These are phyloP conservation scores for Pichia ethanolica DNA, from an alignment of 805 yeast genomes.

Conservation along the genomic window DNA sequence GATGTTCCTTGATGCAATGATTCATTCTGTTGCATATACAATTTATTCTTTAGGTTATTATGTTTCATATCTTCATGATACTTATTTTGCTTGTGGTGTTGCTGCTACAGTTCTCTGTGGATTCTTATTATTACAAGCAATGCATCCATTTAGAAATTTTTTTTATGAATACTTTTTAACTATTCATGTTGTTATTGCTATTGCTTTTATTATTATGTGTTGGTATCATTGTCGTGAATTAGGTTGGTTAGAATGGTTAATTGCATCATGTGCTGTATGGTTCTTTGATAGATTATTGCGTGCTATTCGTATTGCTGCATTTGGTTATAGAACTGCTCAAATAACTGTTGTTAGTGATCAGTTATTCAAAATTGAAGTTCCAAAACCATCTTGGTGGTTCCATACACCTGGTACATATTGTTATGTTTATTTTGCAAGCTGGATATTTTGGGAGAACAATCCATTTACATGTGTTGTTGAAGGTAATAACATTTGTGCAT, in stretches of 20 bases:
- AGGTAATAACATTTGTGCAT: conserved; percentile 31
- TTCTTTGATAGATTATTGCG: conserved; percentile 44
- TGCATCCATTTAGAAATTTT: conserved; percentile 42
- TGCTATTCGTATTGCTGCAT: conserved; percentile 23
- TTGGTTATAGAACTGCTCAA: conserved; percentile 21
- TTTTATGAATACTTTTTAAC: conserved; percentile 55
- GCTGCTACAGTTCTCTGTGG: conserved; percentile 37
- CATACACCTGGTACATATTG: conserved; percentile 50
- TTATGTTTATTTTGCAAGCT: conserved; percentile 47
- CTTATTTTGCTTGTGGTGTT: conserved; percentile 27
- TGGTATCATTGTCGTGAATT: conserved; percentile 47
- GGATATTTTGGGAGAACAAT: conserved; percentile 61
- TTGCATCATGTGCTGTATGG: conserved; percentile 41
- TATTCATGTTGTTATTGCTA: conserved; percentile 51
- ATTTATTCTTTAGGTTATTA: conserved; percentile 8
- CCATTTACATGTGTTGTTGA: conserved; percentile 53
- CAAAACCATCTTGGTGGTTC: conserved; percentile 44
- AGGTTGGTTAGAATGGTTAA: conserved; percentile 30
- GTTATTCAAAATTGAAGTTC: conserved; percentile 37
- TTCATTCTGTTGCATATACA: conserved; percentile 35
- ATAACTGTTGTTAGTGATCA: conserved; percentile 20
- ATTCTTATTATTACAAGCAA: conserved; percentile 40
- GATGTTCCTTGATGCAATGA: conserved; percentile 31
- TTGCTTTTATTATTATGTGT: conserved; percentile 43
- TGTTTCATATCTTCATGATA: conserved; percentile 4